phyloP scores from a whole-genome alignment of 345 rosid species.

The Turritis glabra region DNA sequence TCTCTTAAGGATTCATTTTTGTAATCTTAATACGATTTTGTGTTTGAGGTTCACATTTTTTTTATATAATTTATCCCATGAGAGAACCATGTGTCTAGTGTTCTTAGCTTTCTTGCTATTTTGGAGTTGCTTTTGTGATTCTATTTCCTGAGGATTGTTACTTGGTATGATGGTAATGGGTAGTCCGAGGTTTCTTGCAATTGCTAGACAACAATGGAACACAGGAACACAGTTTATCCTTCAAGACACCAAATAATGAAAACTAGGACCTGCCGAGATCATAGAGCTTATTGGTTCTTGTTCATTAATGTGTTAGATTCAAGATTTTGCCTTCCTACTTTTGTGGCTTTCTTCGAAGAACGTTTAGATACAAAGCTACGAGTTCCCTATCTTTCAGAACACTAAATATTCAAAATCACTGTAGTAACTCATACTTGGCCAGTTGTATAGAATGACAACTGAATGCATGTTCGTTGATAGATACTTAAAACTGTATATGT shows the following conservation, averaged over 20 bases:
- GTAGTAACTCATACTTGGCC: not conserved
- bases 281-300: not conserved
- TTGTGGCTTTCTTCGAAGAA: not conserved
- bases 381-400: not conserved
- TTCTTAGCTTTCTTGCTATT: not conserved
- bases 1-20: not conserved
- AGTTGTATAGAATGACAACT: not conserved
- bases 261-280: not conserved
- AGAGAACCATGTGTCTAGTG: conserved; percentile 1
- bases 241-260: not conserved
- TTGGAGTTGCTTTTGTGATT: conserved; percentile 8
- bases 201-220: not conserved
- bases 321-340: not conserved
- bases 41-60: not conserved
- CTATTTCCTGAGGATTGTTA: not conserved
- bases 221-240: not conserved
- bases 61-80: too few relatives aligned
- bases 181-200: not conserved
- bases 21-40: not conserved
- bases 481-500: not conserved
- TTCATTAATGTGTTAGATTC: not conserved
- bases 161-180: not conserved
- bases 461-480: not conserved
- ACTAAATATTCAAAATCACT: not conserved
- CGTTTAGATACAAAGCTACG: not conserved